Base-by-base conservation (phyloP, 768 basidiomycete species). In the Mycena maculata region DNA sequence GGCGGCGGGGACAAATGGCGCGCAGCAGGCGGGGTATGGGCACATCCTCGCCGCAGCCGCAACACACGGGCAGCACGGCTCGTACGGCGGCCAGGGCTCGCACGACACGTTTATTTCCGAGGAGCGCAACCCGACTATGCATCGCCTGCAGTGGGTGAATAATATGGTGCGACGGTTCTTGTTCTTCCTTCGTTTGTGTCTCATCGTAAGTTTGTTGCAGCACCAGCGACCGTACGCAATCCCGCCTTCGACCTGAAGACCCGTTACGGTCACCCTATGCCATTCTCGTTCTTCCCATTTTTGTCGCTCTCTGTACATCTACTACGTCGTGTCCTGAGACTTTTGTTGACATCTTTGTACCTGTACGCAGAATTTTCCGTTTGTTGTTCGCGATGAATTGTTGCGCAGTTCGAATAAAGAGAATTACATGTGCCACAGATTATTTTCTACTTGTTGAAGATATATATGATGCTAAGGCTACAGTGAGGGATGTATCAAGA, bases 21-120 rank as follows among this genome's bases (percentile, higher is more conserved):
- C 68, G 62, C 71, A 72, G 38, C 74, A 73, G 28, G 77, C 77
- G 28, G 87, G 88, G 52, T 90, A 87, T 68, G 80, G 78, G 38
- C 85, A 86, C 28, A 74, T 91, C 57, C 78, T 92, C 68, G 87
- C 86, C 13, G 88, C 84, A 1, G 90, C 86, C 0, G 87, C 86
- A 15, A 84, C 86, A 13, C 87, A 86, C 50, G 69, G 69, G 18
- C 86, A 87, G 60, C 81, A 84, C 54, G 84, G 84, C 10, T 81
- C 85, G 48, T 86, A 85, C 73, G 87, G 85, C 56, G 88, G 83
- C 67, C 85, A 87, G 72, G 79, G 82, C 27, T 83, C 84, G 15
- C 87, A 88, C 60, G 89, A 92, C 57, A 82, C 87, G 57, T 93
- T 86, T 71, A 86, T 92, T 82, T 82, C 88, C 39, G 92, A 92